Evolutionary conservation across 352 stramenopile genomes (phyloP).

Genomic region (Phytophthora kernoviae): DNA sequence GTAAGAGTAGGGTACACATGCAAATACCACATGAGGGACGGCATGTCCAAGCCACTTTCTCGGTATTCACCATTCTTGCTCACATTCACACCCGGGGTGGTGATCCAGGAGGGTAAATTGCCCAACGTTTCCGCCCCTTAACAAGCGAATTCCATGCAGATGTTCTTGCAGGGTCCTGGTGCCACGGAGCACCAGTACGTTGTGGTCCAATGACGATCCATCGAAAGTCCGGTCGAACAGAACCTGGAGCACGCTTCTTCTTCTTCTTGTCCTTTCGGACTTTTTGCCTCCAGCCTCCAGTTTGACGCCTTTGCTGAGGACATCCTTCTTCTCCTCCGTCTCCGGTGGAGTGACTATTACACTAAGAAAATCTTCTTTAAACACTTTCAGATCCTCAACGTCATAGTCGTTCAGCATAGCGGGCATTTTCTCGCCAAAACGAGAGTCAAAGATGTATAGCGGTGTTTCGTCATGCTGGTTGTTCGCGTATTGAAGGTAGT

Average conservation of each 20-base stretch:
- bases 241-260: slow-evolving; percentile 32
- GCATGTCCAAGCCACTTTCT: slow-evolving; percentile 74
- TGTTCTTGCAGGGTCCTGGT: slow-evolving; percentile 95
- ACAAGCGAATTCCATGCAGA: slow-evolving; percentile 97
- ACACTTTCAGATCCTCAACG: slow-evolving; percentile 65
- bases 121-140: slow-evolving; percentile 95
- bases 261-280: slow-evolving; percentile 44
- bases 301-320: slow-evolving; percentile 27
- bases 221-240: slow-evolving; percentile 69
- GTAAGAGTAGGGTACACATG: slow-evolving; percentile 83
- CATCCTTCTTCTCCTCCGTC: slow-evolving; percentile 23
- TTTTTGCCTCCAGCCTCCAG: slow-evolving; percentile 43
- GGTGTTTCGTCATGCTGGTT: slow-evolving; percentile 85
- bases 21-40: slow-evolving; percentile 85
- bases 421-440: slow-evolving; percentile 86
- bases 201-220: slow-evolving; percentile 87
- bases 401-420: slow-evolving; percentile 70
- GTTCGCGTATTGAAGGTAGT: slow-evolving; percentile 70
- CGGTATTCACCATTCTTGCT: slow-evolving; percentile 57
- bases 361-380: slow-evolving; percentile 78
- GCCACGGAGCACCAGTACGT: slow-evolving; percentile 92
- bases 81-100: slow-evolving; percentile 70
- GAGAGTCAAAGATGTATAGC: slow-evolving; percentile 87
- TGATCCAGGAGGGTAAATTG: slow-evolving; percentile 93
- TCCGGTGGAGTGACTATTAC: slow-evolving; percentile 31